Base-by-base conservation (phyloP, 768 basidiomycete genomes). In the Rhizopogon sp. region DNA sequence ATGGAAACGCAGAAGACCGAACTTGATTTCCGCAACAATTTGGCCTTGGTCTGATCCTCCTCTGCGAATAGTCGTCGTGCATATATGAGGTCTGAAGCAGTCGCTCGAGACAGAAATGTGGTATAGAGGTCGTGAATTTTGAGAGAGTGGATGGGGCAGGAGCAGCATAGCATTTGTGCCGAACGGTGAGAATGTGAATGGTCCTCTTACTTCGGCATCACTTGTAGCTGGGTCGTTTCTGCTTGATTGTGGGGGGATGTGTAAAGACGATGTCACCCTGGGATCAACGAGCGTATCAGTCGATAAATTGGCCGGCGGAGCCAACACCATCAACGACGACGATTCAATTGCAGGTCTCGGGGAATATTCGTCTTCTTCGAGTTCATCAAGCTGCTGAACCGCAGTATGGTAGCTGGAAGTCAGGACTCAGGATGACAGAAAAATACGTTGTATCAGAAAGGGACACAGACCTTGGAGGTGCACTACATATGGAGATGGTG, bases 91-190 rank as follows among this genome's bases (percentile, higher is more conserved):
- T 17, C 50, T 51, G 50, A 51, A 51, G 17, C 35, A 37, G 35
- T 51, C 40, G 5, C 9, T 39, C 6, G 53, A 31, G 39, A 59
- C 22, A 17, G 58, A 53, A 9, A 59, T 53, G 31, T 58, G 42
- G 14, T 59, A 59, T 11, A 40, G 22, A 58, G 58, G 40, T 3
- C 45, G 22, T 28, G 52, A 29, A 20, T 54, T 52, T 9, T 43
- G 51, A n/a, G 35, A 44, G 28, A 51, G 20, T 7, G n/a, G n/a
- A 8, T 43, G 58, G 2, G 58, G 58, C 8, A 58, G 14, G 17
- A 59, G 52, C 6, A 58, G n/a, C 58, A 59, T 59, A 4, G 58
- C 53, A 16, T 59, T 59, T 10, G 22, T 37, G 8, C 51, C 33
- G 17, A 49, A 22, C 6, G 52, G 58, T 29, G 57, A 45, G 52